Percentiles rank a stretch among this genome's conserved stretches.
phyloP scores from a whole-genome alignment of 140 eudicot genomes.

The Flaveria floridana region DNA sequence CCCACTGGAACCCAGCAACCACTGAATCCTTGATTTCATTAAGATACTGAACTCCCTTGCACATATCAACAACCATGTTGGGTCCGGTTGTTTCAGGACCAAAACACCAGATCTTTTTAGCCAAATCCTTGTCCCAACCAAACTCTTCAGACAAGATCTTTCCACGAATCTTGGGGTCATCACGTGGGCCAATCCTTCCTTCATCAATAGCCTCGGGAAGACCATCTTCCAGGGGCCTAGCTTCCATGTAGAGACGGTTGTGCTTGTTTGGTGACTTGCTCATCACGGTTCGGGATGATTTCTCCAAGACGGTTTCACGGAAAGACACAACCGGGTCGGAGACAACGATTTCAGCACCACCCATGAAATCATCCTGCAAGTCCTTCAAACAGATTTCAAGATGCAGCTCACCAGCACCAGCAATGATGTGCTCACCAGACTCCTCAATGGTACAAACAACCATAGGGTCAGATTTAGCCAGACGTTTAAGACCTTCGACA shows the following conservation, averaged over 20 bases:
- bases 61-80: constrained; percentile 81
- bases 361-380: constrained; percentile 74
- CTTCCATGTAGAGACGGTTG: constrained; percentile 79
- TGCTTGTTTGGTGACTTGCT: constrained; percentile 80
- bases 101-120: constrained; percentile 76
- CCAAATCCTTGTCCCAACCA: constrained; percentile 86
- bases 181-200: constrained; percentile 75
- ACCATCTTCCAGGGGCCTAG: constrained; percentile 70
- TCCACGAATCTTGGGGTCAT: constrained; percentile 65
- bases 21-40: constrained; percentile 80
- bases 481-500: constrained; percentile 70
- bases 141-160: constrained; percentile 68
- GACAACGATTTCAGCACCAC: constrained; percentile 72
- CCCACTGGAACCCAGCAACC: constrained; percentile 83
- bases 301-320: constrained; percentile 85
- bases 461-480: constrained; percentile 85
- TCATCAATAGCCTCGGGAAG: constrained; percentile 78
- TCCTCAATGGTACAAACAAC: constrained; percentile 78
- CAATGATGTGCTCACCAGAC: constrained; percentile 77
- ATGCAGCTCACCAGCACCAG: constrained; percentile 83
- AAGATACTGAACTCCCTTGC: constrained; percentile 77
- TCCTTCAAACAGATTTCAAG: constrained; percentile 80
- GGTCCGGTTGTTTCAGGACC: constrained; percentile 82
- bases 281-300: constrained; percentile 68
- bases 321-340: constrained; percentile 81